These are phyloP conservation scores for Leccinum truebloodii DNA, from an alignment of 768 basidiomycete species.

Conservation along the genomic window DNA sequence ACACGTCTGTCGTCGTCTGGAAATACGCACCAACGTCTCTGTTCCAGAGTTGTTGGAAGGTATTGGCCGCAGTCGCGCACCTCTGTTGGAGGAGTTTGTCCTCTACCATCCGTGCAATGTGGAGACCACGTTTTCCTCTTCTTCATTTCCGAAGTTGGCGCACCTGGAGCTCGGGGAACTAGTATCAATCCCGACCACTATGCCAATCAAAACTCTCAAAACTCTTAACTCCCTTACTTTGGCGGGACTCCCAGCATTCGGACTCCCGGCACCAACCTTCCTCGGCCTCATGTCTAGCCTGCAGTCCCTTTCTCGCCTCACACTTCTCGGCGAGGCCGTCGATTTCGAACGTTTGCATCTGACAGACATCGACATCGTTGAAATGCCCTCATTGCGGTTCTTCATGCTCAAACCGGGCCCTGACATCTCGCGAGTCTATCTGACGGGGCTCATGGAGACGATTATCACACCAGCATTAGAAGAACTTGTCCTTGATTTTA, in stretches of 20 bases:
- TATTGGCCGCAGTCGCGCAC: constrained; percentile 24
- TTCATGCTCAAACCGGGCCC: constrained; percentile 26
- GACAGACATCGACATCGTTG: constrained; percentile 8
- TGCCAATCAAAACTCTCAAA: constrained; percentile 20
- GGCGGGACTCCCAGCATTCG: constrained; percentile 22
- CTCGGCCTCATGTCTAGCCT: constrained; percentile 24
- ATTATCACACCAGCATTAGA: constrained; percentile 26
- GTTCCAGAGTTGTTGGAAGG: constrained; percentile 28
- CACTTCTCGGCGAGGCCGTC: constrained; percentile 28
- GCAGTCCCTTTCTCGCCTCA: constrained; percentile 24
- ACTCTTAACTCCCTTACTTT: constrained; percentile 27
- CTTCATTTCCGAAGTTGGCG: constrained; percentile 23
- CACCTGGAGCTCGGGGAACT: constrained; percentile 26
- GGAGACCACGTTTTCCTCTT: constrained; percentile 17
- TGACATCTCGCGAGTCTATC: constrained; percentile 30
- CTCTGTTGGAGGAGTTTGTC: constrained; percentile 28
- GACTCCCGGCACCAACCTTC: constrained; percentile 24
- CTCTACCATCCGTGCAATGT: constrained; percentile 24
- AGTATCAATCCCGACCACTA: constrained; percentile 18
- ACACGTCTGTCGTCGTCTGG: constrained; percentile 27
- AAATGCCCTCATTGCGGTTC: constrained; percentile 23
- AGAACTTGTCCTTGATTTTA: constrained; percentile 29
- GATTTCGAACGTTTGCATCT: constrained; percentile 23
- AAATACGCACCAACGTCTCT: constrained; percentile 26
- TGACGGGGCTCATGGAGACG: constrained; percentile 26